Conservation (phyloP, 2,329 filamentous ascomycete species). For the Cryphonectria nitschkei region DNA sequence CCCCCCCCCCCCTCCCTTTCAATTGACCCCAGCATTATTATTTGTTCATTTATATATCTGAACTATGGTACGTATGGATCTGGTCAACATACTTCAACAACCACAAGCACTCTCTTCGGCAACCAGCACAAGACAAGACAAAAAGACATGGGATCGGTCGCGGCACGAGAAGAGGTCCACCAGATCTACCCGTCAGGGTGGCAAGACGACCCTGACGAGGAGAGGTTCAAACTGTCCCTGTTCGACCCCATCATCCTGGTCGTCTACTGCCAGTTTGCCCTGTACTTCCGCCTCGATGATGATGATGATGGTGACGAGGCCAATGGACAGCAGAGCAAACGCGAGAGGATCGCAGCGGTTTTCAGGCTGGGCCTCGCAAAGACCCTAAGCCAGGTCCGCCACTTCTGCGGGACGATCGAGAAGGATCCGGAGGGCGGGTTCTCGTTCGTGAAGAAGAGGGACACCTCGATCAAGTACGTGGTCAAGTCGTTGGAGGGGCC, state of each 20-base stretch:
- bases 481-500: slow-evolving; percentile 36
- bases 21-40: no score
- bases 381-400: slow-evolving; percentile 41
- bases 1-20: no score
- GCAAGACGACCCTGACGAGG: slow-evolving; percentile 39
- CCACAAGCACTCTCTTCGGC: no score
- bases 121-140: background rate
- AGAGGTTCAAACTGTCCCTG: slow-evolving; percentile 40
- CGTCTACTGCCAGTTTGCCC: slow-evolving; percentile 41
- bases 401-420: slow-evolving; percentile 44
- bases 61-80: background rate
- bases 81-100: background rate
- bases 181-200: slow-evolving; percentile 39
- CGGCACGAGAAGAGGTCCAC: slow-evolving; percentile 21
- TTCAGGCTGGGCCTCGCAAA: slow-evolving; percentile 9
- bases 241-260: slow-evolving; percentile 38
- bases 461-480: slow-evolving; percentile 29
- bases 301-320: slow-evolving; percentile 26
- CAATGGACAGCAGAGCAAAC: slow-evolving; percentile 22
- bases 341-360: slow-evolving; percentile 38
- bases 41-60: background rate
- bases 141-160: background rate
- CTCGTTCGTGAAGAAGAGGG: slow-evolving; percentile 18
- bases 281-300: slow-evolving; percentile 42
- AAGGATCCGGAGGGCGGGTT: slow-evolving; percentile 39